Percentiles rank a stretch among this genome's conserved stretches.
Conservation (phyloP, 345 rosid species). For the Populus simonii region DNA sequence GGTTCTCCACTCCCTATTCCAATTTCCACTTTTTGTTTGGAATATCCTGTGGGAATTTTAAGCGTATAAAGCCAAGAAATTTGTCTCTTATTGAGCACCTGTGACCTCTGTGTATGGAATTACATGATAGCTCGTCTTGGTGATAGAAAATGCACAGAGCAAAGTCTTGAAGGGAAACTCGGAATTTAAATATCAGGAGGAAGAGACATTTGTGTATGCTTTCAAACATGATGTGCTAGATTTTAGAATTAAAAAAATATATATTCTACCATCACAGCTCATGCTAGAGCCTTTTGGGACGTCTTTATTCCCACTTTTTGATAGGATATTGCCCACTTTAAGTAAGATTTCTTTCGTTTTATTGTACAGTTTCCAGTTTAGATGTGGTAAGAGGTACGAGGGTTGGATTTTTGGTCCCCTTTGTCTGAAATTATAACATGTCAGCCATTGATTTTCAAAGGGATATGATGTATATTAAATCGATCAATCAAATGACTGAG, state of each 20-base stretch:
- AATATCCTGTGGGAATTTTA: too few species aligned
- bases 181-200: too few species aligned
- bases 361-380: neutral
- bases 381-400: neutral
- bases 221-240: neutral
- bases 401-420: neutral
- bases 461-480: slow-evolving; percentile 7
- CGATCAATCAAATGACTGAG: slow-evolving; percentile 20
- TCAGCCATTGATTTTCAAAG: neutral
- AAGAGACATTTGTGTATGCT: neutral
- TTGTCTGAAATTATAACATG: neutral
- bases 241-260: neutral
- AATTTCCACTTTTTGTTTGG: too few species aligned
- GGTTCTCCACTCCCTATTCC: too few species aligned
- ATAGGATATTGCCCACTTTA: neutral
- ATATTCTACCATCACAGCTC: neutral
- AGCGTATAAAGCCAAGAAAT: too few species aligned
- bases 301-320: neutral
- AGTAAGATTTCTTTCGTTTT: neutral
- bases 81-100: too few species aligned
- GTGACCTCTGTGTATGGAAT: too few species aligned
- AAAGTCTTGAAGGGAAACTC: too few species aligned
- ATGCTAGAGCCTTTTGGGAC: neutral
- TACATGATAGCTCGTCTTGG: too few species aligned
- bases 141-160: too few species aligned